Conservation (phyloP, 2,329 filamentous ascomycete genomes). For the Cryoendolithus antarcticus region DNA sequence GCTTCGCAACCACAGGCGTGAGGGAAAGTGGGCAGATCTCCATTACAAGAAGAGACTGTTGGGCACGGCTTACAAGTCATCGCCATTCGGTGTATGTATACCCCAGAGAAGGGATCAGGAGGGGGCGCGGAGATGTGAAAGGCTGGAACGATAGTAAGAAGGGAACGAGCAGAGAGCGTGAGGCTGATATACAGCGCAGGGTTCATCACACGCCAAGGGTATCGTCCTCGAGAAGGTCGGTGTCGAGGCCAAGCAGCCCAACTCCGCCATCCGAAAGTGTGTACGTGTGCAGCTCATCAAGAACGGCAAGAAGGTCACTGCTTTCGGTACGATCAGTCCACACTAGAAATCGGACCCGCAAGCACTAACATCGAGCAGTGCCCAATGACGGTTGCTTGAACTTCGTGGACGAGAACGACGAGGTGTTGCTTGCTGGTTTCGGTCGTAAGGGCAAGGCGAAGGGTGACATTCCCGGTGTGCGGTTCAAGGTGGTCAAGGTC, state of each 20-base stretch:
- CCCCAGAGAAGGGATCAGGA: slow-evolving; percentile 4
- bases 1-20: slow-evolving; percentile 93
- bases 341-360: too few species aligned
- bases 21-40: slow-evolving; percentile 96
- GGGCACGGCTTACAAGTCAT: slow-evolving; percentile 98
- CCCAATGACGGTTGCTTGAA: slow-evolving; percentile 99
- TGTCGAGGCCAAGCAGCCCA: slow-evolving; percentile 99
- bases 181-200: slow-evolving; percentile 28
- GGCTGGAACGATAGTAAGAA: neutral
- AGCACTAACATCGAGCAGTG: too few species aligned
- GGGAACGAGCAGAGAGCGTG: neutral
- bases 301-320: slow-evolving; percentile 99
- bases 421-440: slow-evolving; percentile 98
- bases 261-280: slow-evolving; percentile 99
- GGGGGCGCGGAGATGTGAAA: slow-evolving; percentile 1
- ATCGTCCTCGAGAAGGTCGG: slow-evolving; percentile 99
- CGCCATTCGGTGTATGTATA: slow-evolving; percentile 63
- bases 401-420: slow-evolving; percentile 99
- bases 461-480: slow-evolving; percentile 99
- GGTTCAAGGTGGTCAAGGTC: slow-evolving; percentile 99
- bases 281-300: slow-evolving; percentile 99
- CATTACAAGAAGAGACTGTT: slow-evolving; percentile 99
- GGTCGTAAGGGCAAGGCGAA: slow-evolving; percentile 99
- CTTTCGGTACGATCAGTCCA: slow-evolving; percentile 99
- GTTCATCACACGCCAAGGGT: slow-evolving; percentile 99